Evolutionary conservation across 2,329 filamentous ascomycete genomes (phyloP).

Genomic region (Pseudopithomyces maydicus): DNA sequence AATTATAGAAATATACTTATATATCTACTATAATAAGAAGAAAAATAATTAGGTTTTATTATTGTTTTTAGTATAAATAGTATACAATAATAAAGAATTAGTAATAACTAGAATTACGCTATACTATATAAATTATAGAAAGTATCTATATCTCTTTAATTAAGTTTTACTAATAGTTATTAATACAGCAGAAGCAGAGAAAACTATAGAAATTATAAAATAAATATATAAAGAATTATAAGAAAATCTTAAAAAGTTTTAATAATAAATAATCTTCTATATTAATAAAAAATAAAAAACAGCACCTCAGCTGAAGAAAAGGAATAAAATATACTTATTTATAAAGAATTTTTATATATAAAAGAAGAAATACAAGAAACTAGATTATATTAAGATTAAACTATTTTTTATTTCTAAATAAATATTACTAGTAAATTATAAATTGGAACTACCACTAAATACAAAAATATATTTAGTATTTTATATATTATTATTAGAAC

Average conservation of each 20-base stretch:
- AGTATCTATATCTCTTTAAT: conserved; percentile 4
- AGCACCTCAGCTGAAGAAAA: conserved; percentile 6
- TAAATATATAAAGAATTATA: not conserved
- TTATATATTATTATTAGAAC: not conserved
- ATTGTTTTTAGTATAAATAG: conserved; percentile 1
- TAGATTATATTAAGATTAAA: conserved; percentile 2
- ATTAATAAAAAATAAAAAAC: conserved; percentile 7
- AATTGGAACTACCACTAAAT: not conserved
- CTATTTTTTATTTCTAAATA: not conserved
- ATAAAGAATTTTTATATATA: conserved; percentile 4
- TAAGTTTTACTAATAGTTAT: not conserved
- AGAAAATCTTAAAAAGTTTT: not conserved
- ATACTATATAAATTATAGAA: conserved; percentile 6
- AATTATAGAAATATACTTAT: not conserved
- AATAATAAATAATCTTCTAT: conserved; percentile 5
- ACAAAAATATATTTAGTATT: not conserved
- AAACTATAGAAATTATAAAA: conserved; percentile 1
- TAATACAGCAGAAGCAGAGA: not conserved
- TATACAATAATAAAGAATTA: conserved; percentile 5
- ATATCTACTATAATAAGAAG: conserved; percentile 1
- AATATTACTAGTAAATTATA: conserved; percentile 1
- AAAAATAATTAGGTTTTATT: conserved; percentile 5
- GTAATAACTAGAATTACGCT: not conserved
- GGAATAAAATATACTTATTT: conserved; percentile 5
- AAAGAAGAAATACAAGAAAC: not conserved